phyloP scores from a whole-genome alignment of 257 asterid genomes.

The Salvia miltiorrhiza region DNA sequence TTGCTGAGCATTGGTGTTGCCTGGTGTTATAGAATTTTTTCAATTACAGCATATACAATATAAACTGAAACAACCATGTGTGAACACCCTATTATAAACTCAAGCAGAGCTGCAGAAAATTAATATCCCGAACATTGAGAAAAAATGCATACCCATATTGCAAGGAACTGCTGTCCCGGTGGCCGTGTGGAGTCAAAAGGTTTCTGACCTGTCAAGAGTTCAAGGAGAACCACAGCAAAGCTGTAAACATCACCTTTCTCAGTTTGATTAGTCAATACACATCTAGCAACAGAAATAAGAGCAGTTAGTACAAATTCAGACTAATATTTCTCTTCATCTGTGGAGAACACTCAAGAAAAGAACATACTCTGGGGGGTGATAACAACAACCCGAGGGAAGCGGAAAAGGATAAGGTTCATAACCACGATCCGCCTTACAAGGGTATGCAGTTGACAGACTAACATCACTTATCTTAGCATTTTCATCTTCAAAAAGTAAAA shows the following conservation, averaged over 20 bases:
- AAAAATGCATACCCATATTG: too few species aligned
- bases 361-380: constrained; percentile 54
- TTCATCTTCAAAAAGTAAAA: neutral
- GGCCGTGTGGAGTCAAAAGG: neutral
- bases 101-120: too few species aligned
- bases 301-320: neutral
- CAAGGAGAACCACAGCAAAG: constrained; percentile 30
- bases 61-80: too few species aligned
- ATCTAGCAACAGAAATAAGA: neutral
- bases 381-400: neutral
- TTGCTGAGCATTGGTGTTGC: constrained; percentile 54
- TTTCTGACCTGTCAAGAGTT: constrained; percentile 25
- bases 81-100: too few species aligned
- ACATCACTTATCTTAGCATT: neutral
- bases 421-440: neutral
- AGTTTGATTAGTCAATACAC: neutral
- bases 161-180: too few species aligned
- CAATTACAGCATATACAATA: too few species aligned
- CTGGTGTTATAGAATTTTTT: constrained; percentile 19
- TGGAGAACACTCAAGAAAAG: neutral
- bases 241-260: constrained; percentile 26
- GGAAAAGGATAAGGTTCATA: neutral
- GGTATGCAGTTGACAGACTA: too few species aligned
- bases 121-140: too few species aligned
- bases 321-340: neutral